Evolutionary conservation across 768 basidiomycete genomes (phyloP), one percentile per base, ranked within the genome.

Genomic region (Tricholoma hemisulphureum): DNA sequence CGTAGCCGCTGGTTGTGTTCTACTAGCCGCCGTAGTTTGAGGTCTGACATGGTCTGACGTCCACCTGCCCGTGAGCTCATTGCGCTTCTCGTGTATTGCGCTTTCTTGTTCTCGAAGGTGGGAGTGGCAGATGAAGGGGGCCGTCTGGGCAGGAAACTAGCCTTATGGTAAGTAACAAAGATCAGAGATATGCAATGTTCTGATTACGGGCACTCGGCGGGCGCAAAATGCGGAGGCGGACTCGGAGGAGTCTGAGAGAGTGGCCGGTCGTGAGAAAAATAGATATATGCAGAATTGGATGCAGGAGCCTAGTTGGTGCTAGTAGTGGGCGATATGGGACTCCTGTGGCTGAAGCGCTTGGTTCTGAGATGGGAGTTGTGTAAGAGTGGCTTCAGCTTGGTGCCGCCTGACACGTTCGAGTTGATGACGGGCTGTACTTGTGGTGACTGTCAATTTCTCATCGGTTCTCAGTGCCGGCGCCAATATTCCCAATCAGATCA

Each of bases 1-100:
- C 89, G 77, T 65, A 97, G 76, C 59, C 95, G 83, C 72, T 91
- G 88, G 70, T 97, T 98, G 78, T 98, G 95, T 73, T 98, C 95
- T 32, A 92, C 88, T 67, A 98, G 79, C 43, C 95, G 84, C 23
- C 95, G 84, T 58, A 97, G 89, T 83, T 97, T 97, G 72, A 98
- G 90, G 80, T 98, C 95, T 48, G 92, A 92, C 94, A 98, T 96
- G 63, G 92, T 92, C 78, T 95, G 94, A 59, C 84, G 77, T 52
- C 83, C 82, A 68, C 87, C 80, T 63, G 78, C 69, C 63, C 86
- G 80, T 67, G 79, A 77, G 63, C 82, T 85, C 86, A 87, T 87
- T 65, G 28, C 70, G 61, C 35, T 50, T 45, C 41, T 6, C 6
- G 6, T 26, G 56, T 8, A 41, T 58, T 68, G 65, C 59, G 34